Evolutionary conservation across 2,329 filamentous ascomycete species (phyloP), one percentile per base, ranked within the genome.

Genomic region (Trichoderma sp.): DNA sequence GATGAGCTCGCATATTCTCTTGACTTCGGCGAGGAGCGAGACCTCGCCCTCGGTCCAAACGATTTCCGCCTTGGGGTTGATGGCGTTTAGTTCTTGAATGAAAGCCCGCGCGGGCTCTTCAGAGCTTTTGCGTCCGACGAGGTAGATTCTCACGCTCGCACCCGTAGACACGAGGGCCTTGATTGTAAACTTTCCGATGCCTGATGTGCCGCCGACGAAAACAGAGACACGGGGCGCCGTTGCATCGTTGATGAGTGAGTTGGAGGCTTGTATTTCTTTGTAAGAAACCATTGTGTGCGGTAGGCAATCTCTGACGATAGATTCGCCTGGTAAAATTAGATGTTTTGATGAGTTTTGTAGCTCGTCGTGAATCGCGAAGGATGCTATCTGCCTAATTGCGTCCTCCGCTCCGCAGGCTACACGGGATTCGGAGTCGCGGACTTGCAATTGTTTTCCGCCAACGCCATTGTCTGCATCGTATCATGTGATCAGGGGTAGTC

Each of bases 231-330:
- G 34, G 21, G 60, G 60, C 7, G 60, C 60, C 14, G 60, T 63
- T 30, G 60, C 60, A 15, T 63, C 60, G 60, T 63, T 63, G 60
- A 63, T 63, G 60, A 63, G 60, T 6, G 60, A 6, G 60, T 63
- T 63, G 24, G 60, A 63, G 36, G 60, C 36, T 63, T 63, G 60
- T 18, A 63, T 12, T n/a, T 63, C 60, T 21, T 43, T 43, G 24
- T 43, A 63, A 3, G 34, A 43, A n/a, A 63, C 60, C 60, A 63
- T 63, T 26, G 24, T 63, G 9, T 24, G 7, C 6, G n/a, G 6
- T 61, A 0, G 11, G 14, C 0, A 12, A 32, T 21, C 0, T 62
- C 9, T 12, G 12, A 0, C 2, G 21, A 26, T 26, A 2, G 2
- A 8, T 3, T 12, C n/a, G 5, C n/a, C 6, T 14, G 15, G n/a